Conservation (phyloP, 2,329 filamentous ascomycete genomes). For the Aspergillus sp. region DNA sequence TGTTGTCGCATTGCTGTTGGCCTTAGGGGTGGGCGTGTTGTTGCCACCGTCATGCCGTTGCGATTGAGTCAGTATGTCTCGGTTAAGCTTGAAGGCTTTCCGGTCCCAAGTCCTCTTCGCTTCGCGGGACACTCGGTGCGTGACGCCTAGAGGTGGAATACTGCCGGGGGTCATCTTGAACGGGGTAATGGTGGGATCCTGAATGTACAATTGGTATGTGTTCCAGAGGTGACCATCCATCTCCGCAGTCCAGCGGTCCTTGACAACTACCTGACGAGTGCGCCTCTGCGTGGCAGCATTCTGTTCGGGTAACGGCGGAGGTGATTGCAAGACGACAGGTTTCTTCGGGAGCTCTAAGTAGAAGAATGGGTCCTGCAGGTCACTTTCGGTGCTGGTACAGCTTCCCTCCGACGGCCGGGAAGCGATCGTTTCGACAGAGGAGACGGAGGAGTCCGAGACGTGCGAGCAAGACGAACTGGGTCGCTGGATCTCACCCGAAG, state of each 20-base stretch:
- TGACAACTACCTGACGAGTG: conserved; percentile 22
- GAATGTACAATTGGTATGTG: conserved; percentile 59
- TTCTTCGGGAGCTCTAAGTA: conserved; percentile 35
- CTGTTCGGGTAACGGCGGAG: conserved; percentile 17
- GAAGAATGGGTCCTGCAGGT: conserved; percentile 51
- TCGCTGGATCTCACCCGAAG: conserved; percentile 43
- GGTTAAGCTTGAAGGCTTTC: conserved; percentile 29
- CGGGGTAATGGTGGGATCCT: conserved; percentile 59
- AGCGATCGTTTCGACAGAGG: conserved; percentile 51
- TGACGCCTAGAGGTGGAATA: conserved; percentile 57
- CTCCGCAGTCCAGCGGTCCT: conserved; percentile 49
- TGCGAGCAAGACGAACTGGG: conserved; percentile 53
- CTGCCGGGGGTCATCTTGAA: conserved; percentile 62
- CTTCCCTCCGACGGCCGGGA: conserved; percentile 55
- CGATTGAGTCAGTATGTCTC: conserved; percentile 8
- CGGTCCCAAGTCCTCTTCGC: conserved; percentile 56
- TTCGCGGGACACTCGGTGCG: conserved; percentile 55
- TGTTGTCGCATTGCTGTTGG: conserved; percentile 18
- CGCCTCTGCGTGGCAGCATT: not conserved
- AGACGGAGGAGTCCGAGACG: conserved; percentile 56
- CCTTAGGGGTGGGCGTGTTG: conserved; percentile 39
- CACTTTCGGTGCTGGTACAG: conserved; percentile 56
- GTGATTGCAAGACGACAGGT: conserved; percentile 32
- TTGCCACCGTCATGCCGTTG: conserved; percentile 42
- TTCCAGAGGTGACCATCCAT: conserved; percentile 63